Evolutionary conservation across 306 rosid genomes (phyloP).

Genomic region (Glycyrrhiza uralensis): DNA sequence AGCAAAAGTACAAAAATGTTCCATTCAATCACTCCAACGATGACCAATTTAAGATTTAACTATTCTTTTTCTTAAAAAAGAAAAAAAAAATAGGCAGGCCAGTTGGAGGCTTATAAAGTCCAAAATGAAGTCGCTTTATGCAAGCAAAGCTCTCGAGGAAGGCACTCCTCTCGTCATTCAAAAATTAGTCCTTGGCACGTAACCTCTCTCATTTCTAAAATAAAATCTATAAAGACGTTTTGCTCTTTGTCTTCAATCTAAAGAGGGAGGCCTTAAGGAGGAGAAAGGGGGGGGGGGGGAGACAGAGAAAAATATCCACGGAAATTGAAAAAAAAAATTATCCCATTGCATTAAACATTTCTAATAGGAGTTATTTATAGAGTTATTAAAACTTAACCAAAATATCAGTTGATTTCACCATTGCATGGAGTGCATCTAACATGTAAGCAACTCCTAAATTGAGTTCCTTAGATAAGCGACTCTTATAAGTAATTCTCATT

Average conservation of each 20-base stretch:
- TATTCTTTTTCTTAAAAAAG: too few relatives aligned
- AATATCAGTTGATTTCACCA: too few relatives aligned
- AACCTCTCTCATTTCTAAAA: not conserved
- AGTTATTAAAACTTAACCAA: too few relatives aligned
- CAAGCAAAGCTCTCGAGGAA: not conserved
- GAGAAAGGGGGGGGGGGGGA: not conserved
- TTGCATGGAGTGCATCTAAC: too few relatives aligned
- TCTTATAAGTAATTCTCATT: too few relatives aligned
- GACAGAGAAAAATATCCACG: too few relatives aligned
- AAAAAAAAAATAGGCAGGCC: not conserved
- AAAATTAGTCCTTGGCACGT: slow-evolving; percentile 23
- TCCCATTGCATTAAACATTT: too few relatives aligned
- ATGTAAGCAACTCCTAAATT: too few relatives aligned
- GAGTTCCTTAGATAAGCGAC: too few relatives aligned
- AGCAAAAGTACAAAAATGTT: not conserved
- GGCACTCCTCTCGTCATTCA: not conserved
- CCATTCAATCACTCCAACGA: not conserved
- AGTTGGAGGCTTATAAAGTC: slow-evolving; percentile 14
- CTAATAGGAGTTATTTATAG: too few relatives aligned
- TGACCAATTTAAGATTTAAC: not conserved
- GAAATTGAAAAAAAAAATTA: too few relatives aligned
- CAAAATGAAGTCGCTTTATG: not conserved
- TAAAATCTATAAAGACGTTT: not conserved
- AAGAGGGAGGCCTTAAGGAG: not conserved
- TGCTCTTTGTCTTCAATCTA: not conserved